Percentiles rank a stretch among this genome's conserved stretches.
These are phyloP conservation scores for Salix exigua DNA, from an alignment of 345 rosid genomes.

Conservation along the genomic window DNA sequence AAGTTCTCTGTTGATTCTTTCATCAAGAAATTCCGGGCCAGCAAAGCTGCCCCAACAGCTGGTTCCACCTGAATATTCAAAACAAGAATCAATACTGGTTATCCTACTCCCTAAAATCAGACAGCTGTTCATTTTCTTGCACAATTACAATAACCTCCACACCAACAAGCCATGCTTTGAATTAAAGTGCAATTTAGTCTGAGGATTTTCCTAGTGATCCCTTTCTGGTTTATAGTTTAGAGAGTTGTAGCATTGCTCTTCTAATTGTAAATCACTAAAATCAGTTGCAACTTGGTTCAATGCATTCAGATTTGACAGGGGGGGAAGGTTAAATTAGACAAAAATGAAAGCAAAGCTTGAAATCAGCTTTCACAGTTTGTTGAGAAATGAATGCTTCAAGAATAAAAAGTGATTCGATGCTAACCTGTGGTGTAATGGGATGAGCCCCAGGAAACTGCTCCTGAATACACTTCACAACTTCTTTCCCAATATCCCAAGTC, in stretches of 20 bases:
- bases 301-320: neutral
- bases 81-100: neutral
- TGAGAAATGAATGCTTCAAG: neutral
- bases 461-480: constrained; percentile 44
- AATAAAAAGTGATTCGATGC: neutral
- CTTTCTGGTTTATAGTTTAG: neutral
- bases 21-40: constrained; percentile 50
- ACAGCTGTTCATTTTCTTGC: neutral
- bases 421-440: constrained; percentile 62
- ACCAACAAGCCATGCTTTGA: neutral
- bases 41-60: constrained; percentile 65
- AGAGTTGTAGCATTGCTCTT: neutral
- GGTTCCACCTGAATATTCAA: constrained; percentile 55
- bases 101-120: neutral
- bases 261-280: neutral
- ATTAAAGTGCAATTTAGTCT: neutral
- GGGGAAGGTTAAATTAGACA: too few species aligned
- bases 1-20: constrained; percentile 7
- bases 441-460: constrained; percentile 45
- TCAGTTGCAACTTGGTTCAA: neutral
- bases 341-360: neutral
- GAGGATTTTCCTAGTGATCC: neutral
- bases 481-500: constrained; percentile 67
- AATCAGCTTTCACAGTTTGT: neutral
- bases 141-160: neutral